A percentile compares a stretch with the other conserved stretches of the same genome.
Evolutionary conservation across 164 flowering plant species (phyloP).

Genomic region (Cinnamomum micranthum): DNA sequence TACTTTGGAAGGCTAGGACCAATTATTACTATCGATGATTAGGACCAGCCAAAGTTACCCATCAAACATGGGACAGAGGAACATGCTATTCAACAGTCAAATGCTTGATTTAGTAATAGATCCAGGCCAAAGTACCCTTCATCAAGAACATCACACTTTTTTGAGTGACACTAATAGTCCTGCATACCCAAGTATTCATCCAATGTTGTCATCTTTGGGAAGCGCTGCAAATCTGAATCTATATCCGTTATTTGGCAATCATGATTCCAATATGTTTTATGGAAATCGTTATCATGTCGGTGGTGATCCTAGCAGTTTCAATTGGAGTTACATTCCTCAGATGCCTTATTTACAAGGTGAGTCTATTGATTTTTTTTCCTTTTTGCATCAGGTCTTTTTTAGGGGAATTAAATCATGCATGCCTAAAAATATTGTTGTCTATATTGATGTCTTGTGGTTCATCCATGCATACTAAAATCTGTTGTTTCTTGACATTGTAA

Average conservation of each 20-base stretch:
- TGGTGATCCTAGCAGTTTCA: slow-evolving; percentile 36
- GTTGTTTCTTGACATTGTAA: too few species aligned
- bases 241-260: slow-evolving; percentile 35
- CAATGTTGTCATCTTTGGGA: slow-evolving; percentile 39
- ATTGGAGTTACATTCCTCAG: slow-evolving; percentile 44
- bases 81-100: slow-evolving; percentile 38
- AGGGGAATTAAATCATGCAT: too few species aligned
- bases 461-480: too few species aligned
- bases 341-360: slow-evolving; percentile 47
- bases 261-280: slow-evolving; percentile 37
- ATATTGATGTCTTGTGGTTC: too few species aligned
- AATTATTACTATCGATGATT: neutral
- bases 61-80: slow-evolving; percentile 54
- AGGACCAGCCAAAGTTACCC: too few species aligned
- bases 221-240: slow-evolving; percentile 31
- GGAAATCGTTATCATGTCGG: slow-evolving; percentile 44
- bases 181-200: slow-evolving; percentile 36
- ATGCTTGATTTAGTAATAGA: slow-evolving; percentile 49
- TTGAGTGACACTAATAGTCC: slow-evolving; percentile 32
- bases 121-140: slow-evolving; percentile 34
- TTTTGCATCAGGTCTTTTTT: too few species aligned
- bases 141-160: slow-evolving; percentile 44
- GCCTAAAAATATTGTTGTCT: too few species aligned
- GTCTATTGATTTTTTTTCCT: neutral
- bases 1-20: neutral